phyloP scores from a whole-genome alignment of 768 basidiomycete species.

The Tylopilus vinaceipallidus region DNA sequence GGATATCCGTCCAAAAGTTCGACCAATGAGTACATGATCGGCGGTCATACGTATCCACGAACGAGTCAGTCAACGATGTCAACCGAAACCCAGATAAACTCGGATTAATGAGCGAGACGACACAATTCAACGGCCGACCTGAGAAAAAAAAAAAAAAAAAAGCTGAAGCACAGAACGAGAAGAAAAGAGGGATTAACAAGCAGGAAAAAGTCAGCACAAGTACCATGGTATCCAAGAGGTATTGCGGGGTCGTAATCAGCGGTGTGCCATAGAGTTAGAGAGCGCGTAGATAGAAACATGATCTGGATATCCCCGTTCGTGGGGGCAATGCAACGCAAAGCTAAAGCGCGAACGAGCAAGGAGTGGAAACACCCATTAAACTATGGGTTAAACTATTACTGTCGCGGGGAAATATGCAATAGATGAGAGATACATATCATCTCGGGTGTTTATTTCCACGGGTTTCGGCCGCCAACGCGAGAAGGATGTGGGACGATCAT shows the following conservation, averaged over 20 bases:
- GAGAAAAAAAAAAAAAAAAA: constrained; percentile 4
- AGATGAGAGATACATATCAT: constrained; percentile 23
- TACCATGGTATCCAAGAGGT: constrained; percentile 26
- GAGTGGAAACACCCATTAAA: constrained; percentile 17
- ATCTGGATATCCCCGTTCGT: constrained; percentile 13
- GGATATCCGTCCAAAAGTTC: constrained; percentile 4
- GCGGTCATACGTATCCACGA: constrained; percentile 5
- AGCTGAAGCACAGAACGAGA: constrained; percentile 5
- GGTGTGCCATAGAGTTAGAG: constrained; percentile 5
- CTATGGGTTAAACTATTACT: constrained; percentile 19
- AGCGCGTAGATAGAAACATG: constrained; percentile 8
- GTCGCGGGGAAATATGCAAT: constrained; percentile 22
- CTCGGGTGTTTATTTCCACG: constrained; percentile 3
- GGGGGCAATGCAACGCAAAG: constrained; percentile 5
- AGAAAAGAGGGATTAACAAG: constrained; percentile 1
- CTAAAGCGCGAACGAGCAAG: constrained; percentile 5
- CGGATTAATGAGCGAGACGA: background rate
- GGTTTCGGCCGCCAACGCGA: background rate
- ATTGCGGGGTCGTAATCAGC: constrained; percentile 12
- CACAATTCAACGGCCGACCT: background rate
- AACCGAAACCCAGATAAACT: constrained; percentile 8
- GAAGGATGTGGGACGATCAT: constrained; percentile 29
- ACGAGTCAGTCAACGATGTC: constrained; percentile 16
- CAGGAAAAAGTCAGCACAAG: constrained; percentile 6
- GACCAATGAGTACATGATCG: constrained; percentile 12